A percentile compares a stretch with the other conserved stretches of the same genome.
Evolutionary conservation across 768 basidiomycete genomes (phyloP).

Genomic region (Amanita exitialis): DNA sequence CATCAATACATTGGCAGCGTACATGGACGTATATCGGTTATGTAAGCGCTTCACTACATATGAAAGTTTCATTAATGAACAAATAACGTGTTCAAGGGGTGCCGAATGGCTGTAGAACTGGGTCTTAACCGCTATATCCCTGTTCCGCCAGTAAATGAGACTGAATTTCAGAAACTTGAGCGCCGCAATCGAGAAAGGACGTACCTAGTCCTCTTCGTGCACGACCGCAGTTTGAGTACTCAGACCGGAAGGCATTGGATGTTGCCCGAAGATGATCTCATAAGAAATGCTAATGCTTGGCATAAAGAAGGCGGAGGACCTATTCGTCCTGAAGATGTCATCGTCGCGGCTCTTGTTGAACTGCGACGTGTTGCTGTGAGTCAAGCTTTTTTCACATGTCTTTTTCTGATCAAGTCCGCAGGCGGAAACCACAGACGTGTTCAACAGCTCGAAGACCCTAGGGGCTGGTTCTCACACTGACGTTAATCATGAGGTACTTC

Average conservation of each 20-base stretch:
- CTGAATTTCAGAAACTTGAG: constrained; percentile 56
- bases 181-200: constrained; percentile 81
- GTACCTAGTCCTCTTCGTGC: constrained; percentile 78
- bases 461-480: constrained; percentile 40
- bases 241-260: constrained; percentile 85
- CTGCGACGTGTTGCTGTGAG: constrained; percentile 73
- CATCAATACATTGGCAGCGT: constrained; percentile 31
- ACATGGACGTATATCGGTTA: constrained; percentile 88
- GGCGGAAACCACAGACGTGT: constrained; percentile 75
- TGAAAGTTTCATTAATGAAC: constrained; percentile 5
- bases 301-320: constrained; percentile 48
- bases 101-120: constrained; percentile 82
- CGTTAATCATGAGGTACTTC: constrained; percentile 63
- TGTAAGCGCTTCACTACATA: constrained; percentile 30
- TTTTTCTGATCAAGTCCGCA: constrained; percentile 15
- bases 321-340: constrained; percentile 69
- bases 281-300: constrained; percentile 62
- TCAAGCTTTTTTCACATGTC: constrained; percentile 6
- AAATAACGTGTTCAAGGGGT: constrained; percentile 38
- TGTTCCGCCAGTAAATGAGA: constrained; percentile 47
- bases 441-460: constrained; percentile 40
- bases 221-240: constrained; percentile 79
- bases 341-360: constrained; percentile 68
- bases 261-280: constrained; percentile 78
- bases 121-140: constrained; percentile 63